Conservation (phyloP, 768 basidiomycete genomes). For the Russula abietina region DNA sequence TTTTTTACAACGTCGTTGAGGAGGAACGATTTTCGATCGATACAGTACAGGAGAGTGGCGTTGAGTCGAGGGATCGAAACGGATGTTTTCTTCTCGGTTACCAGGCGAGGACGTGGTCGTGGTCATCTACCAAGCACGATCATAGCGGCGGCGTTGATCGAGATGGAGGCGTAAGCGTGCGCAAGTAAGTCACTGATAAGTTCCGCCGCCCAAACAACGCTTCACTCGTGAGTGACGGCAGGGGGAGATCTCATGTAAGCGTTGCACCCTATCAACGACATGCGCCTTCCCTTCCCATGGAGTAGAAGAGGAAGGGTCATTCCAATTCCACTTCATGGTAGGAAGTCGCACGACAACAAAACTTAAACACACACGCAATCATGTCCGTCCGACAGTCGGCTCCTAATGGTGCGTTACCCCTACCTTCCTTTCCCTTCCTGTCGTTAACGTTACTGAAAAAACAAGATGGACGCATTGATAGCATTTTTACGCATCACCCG, state of each 20-base stretch:
- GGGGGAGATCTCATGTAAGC: constrained; percentile 12
- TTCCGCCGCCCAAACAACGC: constrained; percentile 2
- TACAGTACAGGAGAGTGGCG: too few species aligned
- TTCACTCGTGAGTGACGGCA: too few species aligned
- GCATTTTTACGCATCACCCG: too few species aligned
- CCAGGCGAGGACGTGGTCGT: too few species aligned
- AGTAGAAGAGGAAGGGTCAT: background rate
- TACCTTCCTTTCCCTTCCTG: too few species aligned
- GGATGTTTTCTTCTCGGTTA: constrained; percentile 60
- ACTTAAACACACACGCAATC: constrained; percentile 2
- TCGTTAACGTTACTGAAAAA: too few species aligned
- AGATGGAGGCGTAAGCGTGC: constrained; percentile 41
- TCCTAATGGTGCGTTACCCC: background rate
- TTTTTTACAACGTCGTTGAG: background rate
- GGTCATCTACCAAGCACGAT: too few species aligned
- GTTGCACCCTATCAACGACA: background rate
- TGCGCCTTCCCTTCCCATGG: background rate
- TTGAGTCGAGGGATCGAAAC: constrained; percentile 29
- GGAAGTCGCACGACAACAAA: background rate
- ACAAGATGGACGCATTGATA: background rate
- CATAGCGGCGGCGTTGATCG: constrained; percentile 43
- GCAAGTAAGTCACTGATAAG: background rate
- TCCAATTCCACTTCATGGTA: too few species aligned
- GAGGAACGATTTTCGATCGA: too few species aligned
- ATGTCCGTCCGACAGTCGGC: constrained; percentile 7